These are phyloP conservation scores for Paracamarosporium sp. DNA, from an alignment of 2,329 filamentous ascomycete species.

Conservation along the genomic window DNA sequence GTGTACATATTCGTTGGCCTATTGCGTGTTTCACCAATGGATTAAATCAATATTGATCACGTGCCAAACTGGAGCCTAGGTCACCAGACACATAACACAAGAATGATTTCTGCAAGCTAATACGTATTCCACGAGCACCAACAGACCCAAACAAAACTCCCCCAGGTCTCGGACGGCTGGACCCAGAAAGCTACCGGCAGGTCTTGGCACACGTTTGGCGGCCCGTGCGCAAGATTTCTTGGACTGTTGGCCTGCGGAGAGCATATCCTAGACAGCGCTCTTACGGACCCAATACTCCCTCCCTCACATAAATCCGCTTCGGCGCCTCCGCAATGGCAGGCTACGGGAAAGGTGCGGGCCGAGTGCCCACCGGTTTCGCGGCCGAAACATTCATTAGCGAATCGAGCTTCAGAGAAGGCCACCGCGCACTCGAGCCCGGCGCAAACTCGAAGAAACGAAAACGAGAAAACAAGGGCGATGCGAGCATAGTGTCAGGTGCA, in stretches of 20 bases:
- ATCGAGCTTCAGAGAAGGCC: slow-evolving; percentile 85
- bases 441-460: slow-evolving; percentile 74
- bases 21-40: not conserved
- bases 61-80: not conserved
- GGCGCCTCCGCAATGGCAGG: slow-evolving; percentile 21
- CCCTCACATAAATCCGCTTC: not conserved
- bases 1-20: not conserved
- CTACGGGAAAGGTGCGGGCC: slow-evolving; percentile 39
- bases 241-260: not conserved
- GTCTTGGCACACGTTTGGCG: slow-evolving; percentile 4
- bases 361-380: slow-evolving; percentile 76
- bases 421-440: slow-evolving; percentile 75
- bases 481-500: slow-evolving; percentile 82
- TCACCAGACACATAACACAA: not conserved
- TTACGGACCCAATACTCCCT: not conserved
- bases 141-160: too few species aligned
- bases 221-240: slow-evolving; percentile 1
- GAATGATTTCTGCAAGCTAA: not conserved
- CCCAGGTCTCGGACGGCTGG: too few species aligned
- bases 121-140: too few species aligned
- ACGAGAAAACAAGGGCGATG: slow-evolving; percentile 84
- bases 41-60: not conserved
- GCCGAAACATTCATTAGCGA: slow-evolving; percentile 91
- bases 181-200: too few species aligned
- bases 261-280: not conserved